A percentile compares a stretch with the other conserved stretches of the same genome.
These are phyloP conservation scores for Fusarium dimerum DNA, from an alignment of 2,329 filamentous ascomycete species.

Conservation along the genomic window DNA sequence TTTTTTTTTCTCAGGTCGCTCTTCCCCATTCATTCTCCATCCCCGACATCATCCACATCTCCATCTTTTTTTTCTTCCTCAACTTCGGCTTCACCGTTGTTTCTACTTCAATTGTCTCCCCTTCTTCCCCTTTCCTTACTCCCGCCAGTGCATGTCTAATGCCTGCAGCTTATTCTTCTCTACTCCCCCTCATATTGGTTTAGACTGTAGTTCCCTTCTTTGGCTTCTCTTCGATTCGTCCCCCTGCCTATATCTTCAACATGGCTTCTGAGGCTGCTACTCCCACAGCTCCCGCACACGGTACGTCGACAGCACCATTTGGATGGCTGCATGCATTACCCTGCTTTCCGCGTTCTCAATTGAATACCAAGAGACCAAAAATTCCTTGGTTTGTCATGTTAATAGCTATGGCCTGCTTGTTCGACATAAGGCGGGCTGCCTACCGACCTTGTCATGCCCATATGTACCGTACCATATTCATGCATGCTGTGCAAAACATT, in stretches of 20 bases:
- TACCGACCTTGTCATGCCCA: background rate
- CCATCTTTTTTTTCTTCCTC: constrained; percentile 33
- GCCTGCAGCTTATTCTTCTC: constrained; percentile 23
- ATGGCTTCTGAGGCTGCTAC: constrained; percentile 35
- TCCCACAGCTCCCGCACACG: constrained; percentile 29
- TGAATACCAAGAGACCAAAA: constrained; percentile 12
- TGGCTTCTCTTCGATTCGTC: constrained; percentile 3
- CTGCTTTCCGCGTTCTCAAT: constrained; percentile 20
- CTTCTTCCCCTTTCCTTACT: constrained; percentile 1
- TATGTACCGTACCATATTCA: background rate
- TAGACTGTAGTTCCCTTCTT: constrained; percentile 6
- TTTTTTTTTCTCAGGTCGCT: background rate
- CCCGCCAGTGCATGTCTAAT: constrained; percentile 30
- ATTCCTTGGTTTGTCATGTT: constrained; percentile 8
- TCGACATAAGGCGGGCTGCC: background rate
- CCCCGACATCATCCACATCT: constrained; percentile 1
- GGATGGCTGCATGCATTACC: constrained; percentile 13
- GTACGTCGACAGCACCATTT: constrained; percentile 17
- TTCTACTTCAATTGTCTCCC: constrained; percentile 24
- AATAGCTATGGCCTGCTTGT: constrained; percentile 1
- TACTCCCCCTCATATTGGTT: constrained; percentile 9
- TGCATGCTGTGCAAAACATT: background rate
- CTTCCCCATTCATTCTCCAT: background rate
- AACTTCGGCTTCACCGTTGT: constrained; percentile 24
- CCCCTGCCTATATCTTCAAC: constrained; percentile 19